These are phyloP conservation scores for Xylaria polymorpha DNA, from an alignment of 2,329 filamentous ascomycete genomes.

Conservation along the genomic window DNA sequence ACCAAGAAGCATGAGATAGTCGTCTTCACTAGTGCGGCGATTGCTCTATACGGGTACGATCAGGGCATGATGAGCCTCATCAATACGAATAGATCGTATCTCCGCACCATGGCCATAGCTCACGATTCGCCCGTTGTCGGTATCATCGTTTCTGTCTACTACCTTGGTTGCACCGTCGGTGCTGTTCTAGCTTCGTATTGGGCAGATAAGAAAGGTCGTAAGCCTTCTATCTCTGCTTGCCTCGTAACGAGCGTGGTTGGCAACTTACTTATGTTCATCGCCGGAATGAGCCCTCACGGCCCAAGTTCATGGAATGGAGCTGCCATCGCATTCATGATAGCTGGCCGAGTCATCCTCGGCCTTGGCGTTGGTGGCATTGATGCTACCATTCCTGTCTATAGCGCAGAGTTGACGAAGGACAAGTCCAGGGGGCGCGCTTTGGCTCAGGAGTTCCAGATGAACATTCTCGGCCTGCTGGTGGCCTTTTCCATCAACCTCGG, in stretches of 20 bases:
- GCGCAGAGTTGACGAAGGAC: constrained; percentile 66
- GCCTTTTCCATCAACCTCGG: constrained; percentile 69
- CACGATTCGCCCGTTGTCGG: constrained; percentile 65
- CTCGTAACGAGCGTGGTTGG: constrained; percentile 65
- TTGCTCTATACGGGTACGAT: constrained; percentile 53
- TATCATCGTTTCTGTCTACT: constrained; percentile 70
- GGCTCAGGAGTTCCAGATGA: constrained; percentile 72
- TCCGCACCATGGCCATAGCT: constrained; percentile 66
- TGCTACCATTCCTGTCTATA: constrained; percentile 70
- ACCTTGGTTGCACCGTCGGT: constrained; percentile 69
- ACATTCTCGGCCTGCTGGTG: constrained; percentile 71
- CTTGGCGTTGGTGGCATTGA: constrained; percentile 71
- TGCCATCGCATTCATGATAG: constrained; percentile 56
- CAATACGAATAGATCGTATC: constrained; percentile 58
- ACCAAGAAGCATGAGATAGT: constrained; percentile 53
- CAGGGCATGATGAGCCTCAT: constrained; percentile 53
- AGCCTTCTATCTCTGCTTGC: constrained; percentile 66
- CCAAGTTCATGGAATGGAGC: constrained; percentile 58
- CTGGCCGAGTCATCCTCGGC: constrained; percentile 49
- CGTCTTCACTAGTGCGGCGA: constrained; percentile 54
- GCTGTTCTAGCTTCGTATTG: constrained; percentile 67
- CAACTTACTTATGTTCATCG: constrained; percentile 70
- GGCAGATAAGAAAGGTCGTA: constrained; percentile 65
- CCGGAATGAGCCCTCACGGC: constrained; percentile 59
- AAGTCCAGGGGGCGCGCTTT: constrained; percentile 67